A percentile compares a stretch with the other conserved stretches of the same genome.
These are phyloP conservation scores for Saccharomycopsis schoenii DNA, from an alignment of 805 yeast species.

Conservation along the genomic window DNA sequence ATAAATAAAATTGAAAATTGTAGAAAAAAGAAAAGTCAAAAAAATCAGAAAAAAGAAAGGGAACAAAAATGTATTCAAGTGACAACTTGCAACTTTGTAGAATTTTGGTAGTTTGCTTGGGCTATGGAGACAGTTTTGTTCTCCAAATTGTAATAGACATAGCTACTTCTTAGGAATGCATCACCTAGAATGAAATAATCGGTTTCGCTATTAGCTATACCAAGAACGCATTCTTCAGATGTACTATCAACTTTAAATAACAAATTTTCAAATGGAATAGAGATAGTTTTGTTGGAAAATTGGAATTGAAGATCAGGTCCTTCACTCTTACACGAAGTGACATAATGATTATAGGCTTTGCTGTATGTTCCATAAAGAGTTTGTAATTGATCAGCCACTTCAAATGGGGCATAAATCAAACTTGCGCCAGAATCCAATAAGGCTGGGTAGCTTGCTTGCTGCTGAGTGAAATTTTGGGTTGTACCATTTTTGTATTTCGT, in stretches of 20 bases:
- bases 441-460: conserved; percentile 28
- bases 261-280: conserved; percentile 36
- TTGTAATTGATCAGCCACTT: conserved; percentile 22
- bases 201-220: not conserved
- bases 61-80: not conserved
- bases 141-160: conserved; percentile 56
- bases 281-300: conserved; percentile 33
- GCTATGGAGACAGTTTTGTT: conserved; percentile 48
- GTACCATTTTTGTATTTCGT: conserved; percentile 17
- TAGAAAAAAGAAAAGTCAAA: not conserved
- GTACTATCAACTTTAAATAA: conserved; percentile 19
- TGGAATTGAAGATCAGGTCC: conserved; percentile 21
- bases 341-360: conserved; percentile 8
- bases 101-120: conserved; percentile 27
- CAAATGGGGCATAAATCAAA: conserved; percentile 34
- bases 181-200: conserved; percentile 40
- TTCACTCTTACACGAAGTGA: conserved; percentile 16
- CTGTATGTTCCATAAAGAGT: conserved; percentile 26
- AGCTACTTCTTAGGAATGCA: conserved; percentile 45
- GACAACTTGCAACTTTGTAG: conserved; percentile 10
- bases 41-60: not conserved
- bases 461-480: conserved; percentile 14
- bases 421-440: conserved; percentile 37
- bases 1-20: not conserved
- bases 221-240: conserved; percentile 18